These are phyloP conservation scores for Serendipita indica DNA, from an alignment of 768 basidiomycete genomes.

Conservation along the genomic window DNA sequence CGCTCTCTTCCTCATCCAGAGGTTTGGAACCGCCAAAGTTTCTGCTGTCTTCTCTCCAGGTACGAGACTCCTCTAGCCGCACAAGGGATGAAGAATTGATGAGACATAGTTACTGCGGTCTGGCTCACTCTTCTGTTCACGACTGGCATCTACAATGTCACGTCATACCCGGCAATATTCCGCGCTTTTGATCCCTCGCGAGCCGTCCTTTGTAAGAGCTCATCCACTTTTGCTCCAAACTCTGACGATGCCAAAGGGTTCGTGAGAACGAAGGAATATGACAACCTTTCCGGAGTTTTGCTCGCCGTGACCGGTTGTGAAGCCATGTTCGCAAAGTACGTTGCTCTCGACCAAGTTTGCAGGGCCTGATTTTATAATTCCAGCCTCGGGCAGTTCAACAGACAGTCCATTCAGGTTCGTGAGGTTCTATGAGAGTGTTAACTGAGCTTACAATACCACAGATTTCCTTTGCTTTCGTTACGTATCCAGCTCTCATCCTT, in stretches of 20 bases:
- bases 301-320: constrained; percentile 58
- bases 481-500: constrained; percentile 45
- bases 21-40: constrained; percentile 42
- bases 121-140: constrained; percentile 41
- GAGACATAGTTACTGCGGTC: constrained; percentile 34
- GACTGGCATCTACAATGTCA: constrained; percentile 46
- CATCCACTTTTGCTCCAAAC: constrained; percentile 22
- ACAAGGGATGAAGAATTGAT: too few species aligned
- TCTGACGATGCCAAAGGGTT: too few species aligned
- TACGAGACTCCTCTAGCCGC: constrained; percentile 18
- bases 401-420: constrained; percentile 37
- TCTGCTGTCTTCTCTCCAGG: constrained; percentile 40
- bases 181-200: constrained; percentile 54
- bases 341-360: neutral
- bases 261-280: constrained; percentile 46
- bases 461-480: constrained; percentile 33
- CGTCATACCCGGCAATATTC: constrained; percentile 40
- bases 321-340: constrained; percentile 51
- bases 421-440: neutral
- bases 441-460: constrained; percentile 21
- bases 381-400: constrained; percentile 56
- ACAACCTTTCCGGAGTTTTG: constrained; percentile 45
- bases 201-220: constrained; percentile 39
- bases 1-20: constrained; percentile 42
- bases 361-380: neutral